Evolutionary conservation across 768 basidiomycete species (phyloP), one percentile per base, ranked within the genome.

Genomic region (Mycena belliarum): DNA sequence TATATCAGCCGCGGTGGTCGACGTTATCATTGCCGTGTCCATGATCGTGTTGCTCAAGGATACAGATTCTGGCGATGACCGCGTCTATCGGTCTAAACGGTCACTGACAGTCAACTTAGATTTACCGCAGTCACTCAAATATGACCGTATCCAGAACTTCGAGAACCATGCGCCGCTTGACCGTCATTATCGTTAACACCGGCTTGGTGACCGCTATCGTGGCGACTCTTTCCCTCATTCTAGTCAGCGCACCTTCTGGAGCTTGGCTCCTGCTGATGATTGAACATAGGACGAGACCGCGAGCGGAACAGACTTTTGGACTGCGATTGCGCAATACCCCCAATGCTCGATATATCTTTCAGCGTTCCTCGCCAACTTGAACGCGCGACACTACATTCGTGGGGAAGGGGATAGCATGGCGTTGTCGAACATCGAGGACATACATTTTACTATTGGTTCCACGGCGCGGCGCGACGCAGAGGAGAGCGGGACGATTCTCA

Each of bases 341-440:
- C 60, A 61, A 50, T 61, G 60, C 38, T 57, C 60, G 18, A 57
- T 61, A 25, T 61, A 61, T 26, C 47, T 62, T 40, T 62, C 60
- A 8, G 42, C 52, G 6, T 62, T 62, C 33, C 55, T 62, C 25
- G 56, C 60, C 55, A 62, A 62, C 20, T 45, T 62, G 42, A 62
- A 62, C 24, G 60, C 55, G 8, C 51, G 60, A 20, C 47, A 38
- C 42, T 62, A 57, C 38, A 45, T 62, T n/a, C 45, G 56, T 15
- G 55, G 55, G 18, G 47, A 16, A n/a, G 60, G 45, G 18, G 55
- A 54, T 15, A 52, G 53, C 23, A 18, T 42, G 25, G 35, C 49
- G 23, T 46, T 60, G 9, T 62, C 56, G 5, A 62, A 62, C 46
- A 40, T 62, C 18, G 60, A 57, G 33, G 60, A 57, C 23, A 26